Base-by-base conservation (phyloP, 148 eudicot genomes). In the Hydrangea macrophylla region DNA sequence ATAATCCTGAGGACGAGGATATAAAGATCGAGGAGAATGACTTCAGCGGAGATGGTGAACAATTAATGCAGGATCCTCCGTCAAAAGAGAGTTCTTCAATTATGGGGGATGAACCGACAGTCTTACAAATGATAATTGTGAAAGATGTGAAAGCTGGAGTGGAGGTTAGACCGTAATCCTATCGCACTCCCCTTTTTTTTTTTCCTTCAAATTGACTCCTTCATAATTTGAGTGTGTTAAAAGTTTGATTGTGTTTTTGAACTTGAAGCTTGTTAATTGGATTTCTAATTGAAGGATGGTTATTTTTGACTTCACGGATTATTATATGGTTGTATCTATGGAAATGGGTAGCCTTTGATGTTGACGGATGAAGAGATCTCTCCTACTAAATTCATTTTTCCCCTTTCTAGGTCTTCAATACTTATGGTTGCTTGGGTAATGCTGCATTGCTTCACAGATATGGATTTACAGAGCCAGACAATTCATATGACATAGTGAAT, bases 391-490 rank as follows among this genome's bases (percentile, higher is more conserved):
- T 67, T 56, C 30, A 35, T 53, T 50, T 9, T 54, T 55, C 44
- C 39, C n/a, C 7, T 35, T 70, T 80, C 61, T 78, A 92, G 98
- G 97, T 94, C 22, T 94, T 87, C 76, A 94, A 94, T 72, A 94
- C 99, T 39, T 94, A 94, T 72, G 97, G 97, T 50, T 74, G 56
- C 26, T 68, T 87, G 70, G 97, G 99, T 31, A 94, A 94, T 83
- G 99, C 99, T 45, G 97, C 97, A 37, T 81, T 94, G 77, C 88
- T 90, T 32, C 97, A 90, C 63, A 77, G 99, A 77, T 94, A 94
- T 64, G 99, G 99, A 72, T 94, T 94, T 73, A 85, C 99, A 51
- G 99, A 94, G 71, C 73, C 67, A 27, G 85, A 85, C 50, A 94
- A 94, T 60, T 75, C 75, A 7, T 90, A 74, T 59, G 89, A 90